Evolutionary conservation across 345 rosid genomes (phyloP), one percentile per base, ranked within the genome.

Genomic region (Euphorbia pulcherrima): DNA sequence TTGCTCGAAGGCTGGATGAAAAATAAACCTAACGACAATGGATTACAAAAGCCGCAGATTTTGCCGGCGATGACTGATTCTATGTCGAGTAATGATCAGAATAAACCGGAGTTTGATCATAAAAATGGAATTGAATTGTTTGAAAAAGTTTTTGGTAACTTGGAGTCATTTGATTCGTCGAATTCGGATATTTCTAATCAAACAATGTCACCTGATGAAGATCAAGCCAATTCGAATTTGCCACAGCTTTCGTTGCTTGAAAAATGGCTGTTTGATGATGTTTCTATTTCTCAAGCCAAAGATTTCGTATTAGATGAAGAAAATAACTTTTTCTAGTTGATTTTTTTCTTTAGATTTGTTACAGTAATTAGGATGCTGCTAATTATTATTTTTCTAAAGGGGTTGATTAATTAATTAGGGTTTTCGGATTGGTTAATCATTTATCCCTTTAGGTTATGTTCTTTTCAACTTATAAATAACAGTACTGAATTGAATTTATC

Each of bases 201-300:
- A 65, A 66, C 82, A 4, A 57, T 77, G 71, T 76, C 83, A 54
- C 81, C 80, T 8, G 86, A 82, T 46, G 66, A 40, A 24, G 24
- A 20, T 20, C 24, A 53, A 9, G 75, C 73, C 24, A 69, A 76
- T 68, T 66, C 48, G 29, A 83, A 80, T 72, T 68, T 77, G 67
- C 84, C 81, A 37, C 75, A 79, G 24, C 73, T 81, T 69, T 83
- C 89, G 24, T 64, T 83, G 83, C 79, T 90, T 60, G 96, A 90
- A 76, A 83, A 86, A 60, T 90, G 92, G 90, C 82, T 86, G 20
- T 77, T 82, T 68, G 92, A 89, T 57, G 96, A 87, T 54, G 81
- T 78, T 75, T 7, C 24, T 47, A 13, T 75, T 67, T 50, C 65
- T 65, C 82, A 61, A 48, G 84, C 63, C 68, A 83, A 77, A 54